phyloP scores from a whole-genome alignment of 2,329 filamentous ascomycete genomes.

The Drechslera avenae region DNA sequence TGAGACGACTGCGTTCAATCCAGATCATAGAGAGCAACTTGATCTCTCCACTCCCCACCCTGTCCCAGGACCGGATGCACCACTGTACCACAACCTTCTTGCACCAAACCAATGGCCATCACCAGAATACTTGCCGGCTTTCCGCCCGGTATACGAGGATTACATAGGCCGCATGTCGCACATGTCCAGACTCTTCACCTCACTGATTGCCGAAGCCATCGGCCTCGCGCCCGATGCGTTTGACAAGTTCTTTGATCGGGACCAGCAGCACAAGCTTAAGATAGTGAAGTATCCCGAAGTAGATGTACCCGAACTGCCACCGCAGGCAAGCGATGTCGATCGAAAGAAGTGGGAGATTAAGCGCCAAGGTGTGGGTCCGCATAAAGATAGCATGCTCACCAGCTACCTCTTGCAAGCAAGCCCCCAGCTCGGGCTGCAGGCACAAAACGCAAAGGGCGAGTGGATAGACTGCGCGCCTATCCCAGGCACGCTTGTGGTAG shows the following conservation, averaged over 20 bases:
- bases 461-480: slow-evolving; percentile 86
- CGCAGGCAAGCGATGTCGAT: slow-evolving; percentile 38
- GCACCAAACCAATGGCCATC: slow-evolving; percentile 82
- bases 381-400: slow-evolving; percentile 85
- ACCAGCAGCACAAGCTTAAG: slow-evolving; percentile 84
- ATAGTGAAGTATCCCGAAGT: slow-evolving; percentile 83
- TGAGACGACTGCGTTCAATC: slow-evolving; percentile 71
- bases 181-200: slow-evolving; percentile 75
- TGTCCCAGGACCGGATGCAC: slow-evolving; percentile 64
- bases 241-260: slow-evolving; percentile 73
- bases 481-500: slow-evolving; percentile 78
- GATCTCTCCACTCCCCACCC: slow-evolving; percentile 82
- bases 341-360: slow-evolving; percentile 57
- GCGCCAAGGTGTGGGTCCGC: slow-evolving; percentile 71
- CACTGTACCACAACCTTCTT: slow-evolving; percentile 74
- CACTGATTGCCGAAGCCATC: slow-evolving; percentile 83
- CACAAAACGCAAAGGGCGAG: slow-evolving; percentile 75
- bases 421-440: slow-evolving; percentile 76
- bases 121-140: slow-evolving; percentile 64
- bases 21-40: slow-evolving; percentile 84
- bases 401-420: slow-evolving; percentile 82
- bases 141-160: slow-evolving; percentile 70
- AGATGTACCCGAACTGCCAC: slow-evolving; percentile 39
- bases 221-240: slow-evolving; percentile 72
- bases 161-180: slow-evolving; percentile 78